phyloP scores from a whole-genome alignment of 1,284 basidiomycete genomes.

The Trichosporon ovoides region DNA sequence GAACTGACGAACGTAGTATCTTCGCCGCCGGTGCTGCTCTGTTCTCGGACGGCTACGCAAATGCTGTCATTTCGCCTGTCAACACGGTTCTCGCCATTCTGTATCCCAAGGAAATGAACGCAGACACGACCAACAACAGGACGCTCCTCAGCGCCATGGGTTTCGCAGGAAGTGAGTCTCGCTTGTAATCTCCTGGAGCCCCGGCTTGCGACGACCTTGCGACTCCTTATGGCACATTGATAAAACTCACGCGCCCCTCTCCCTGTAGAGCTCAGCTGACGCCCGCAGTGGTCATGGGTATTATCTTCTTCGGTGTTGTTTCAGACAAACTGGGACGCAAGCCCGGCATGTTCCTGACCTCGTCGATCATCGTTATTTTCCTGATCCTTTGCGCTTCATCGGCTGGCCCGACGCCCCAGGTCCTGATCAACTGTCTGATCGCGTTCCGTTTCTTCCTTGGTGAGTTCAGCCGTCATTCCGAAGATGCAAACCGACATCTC shows the following conservation, averaged over 20 bases:
- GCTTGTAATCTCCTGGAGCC: conserved; percentile 49
- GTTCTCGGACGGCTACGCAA: conserved; percentile 78
- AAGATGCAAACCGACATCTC: too few relatives aligned
- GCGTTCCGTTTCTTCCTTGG: conserved; percentile 81
- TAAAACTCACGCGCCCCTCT: too few relatives aligned
- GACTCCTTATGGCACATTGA: not conserved
- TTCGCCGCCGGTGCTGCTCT: conserved; percentile 61
- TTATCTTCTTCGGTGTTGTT: conserved; percentile 55
- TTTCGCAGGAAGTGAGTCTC: conserved; percentile 61
- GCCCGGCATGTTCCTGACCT: conserved; percentile 36
- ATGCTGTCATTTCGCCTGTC: conserved; percentile 62
- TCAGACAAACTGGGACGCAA: conserved; percentile 85
- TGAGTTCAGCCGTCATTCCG: not conserved
- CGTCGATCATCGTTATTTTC: conserved; percentile 18
- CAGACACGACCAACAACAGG: conserved; percentile 50
- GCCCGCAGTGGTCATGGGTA: conserved; percentile 14
- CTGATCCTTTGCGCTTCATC: conserved; percentile 56
- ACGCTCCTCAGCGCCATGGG: conserved; percentile 57
- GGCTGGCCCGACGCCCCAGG: conserved; percentile 46
- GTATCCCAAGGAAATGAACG: conserved; percentile 54
- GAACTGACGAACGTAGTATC: too few relatives aligned
- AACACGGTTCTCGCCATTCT: conserved; percentile 61
- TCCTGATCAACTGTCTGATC: conserved; percentile 65
- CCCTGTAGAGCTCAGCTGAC: not conserved
- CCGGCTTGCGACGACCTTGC: too few relatives aligned